phyloP scores from a whole-genome alignment of 345 rosid species.

The Eucalyptus albens region DNA sequence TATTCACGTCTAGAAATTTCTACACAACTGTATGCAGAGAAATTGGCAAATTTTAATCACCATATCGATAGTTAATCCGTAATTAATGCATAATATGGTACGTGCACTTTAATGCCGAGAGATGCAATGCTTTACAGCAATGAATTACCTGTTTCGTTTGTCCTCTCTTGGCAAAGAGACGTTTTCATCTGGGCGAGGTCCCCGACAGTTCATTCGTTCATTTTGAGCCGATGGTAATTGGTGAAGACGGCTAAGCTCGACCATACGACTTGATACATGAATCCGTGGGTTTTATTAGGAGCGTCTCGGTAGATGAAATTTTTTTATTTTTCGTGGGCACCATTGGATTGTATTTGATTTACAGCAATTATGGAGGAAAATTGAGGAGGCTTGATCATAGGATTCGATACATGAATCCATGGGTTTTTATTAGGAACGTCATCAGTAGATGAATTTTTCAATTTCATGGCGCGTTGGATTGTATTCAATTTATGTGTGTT shows the following conservation, averaged over 20 bases:
- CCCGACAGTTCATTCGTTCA: neutral
- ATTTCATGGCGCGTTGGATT: neutral
- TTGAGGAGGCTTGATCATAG: neutral
- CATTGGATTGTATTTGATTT: neutral
- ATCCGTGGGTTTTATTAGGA: neutral
- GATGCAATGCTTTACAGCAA: neutral
- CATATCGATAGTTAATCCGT: neutral
- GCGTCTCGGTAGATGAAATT: neutral
- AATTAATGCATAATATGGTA: neutral
- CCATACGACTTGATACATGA: neutral
- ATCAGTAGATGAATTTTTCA: neutral
- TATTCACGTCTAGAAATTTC: neutral
- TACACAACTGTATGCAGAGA: neutral
- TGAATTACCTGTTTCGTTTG: neutral
- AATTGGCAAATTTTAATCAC: neutral
- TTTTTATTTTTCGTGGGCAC: neutral
- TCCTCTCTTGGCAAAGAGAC: neutral
- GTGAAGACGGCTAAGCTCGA: neutral
- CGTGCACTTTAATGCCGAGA: neutral
- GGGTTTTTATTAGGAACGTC: neutral
- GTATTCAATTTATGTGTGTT: neutral
- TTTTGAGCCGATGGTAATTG: neutral
- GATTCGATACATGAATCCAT: neutral
- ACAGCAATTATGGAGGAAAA: too few species aligned
- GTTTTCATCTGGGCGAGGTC: neutral